A percentile compares a stretch with the other conserved stretches of the same genome.
phyloP scores from a whole-genome alignment of 2,329 filamentous ascomycete species.

The Catunica adiposa region DNA sequence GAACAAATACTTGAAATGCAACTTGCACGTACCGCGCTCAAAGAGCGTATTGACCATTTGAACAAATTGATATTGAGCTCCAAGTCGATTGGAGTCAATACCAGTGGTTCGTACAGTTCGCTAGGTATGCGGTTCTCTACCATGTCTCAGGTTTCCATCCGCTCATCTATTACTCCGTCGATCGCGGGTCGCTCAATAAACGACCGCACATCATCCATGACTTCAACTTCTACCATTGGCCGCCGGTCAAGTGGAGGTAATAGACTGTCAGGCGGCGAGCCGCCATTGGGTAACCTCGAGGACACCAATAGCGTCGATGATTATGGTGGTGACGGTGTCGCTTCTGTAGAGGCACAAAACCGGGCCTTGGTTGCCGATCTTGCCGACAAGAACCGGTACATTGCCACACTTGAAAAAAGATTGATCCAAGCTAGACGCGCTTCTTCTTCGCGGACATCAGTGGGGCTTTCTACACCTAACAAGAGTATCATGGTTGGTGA shows the following conservation, averaged over 20 bases:
- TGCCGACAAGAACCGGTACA: constrained; percentile 93
- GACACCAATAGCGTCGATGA: constrained; percentile 62
- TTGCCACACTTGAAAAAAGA: constrained; percentile 80
- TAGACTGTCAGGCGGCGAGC: constrained; percentile 27
- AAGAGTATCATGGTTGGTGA: constrained; percentile 57
- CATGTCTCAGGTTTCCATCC: constrained; percentile 43
- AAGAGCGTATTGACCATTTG: constrained; percentile 92
- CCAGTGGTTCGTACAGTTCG: constrained; percentile 52
- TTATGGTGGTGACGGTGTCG: constrained; percentile 72
- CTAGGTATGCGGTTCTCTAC: constrained; percentile 45
- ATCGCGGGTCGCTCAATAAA: constrained; percentile 32
- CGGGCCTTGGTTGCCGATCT: constrained; percentile 87
- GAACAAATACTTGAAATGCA: constrained; percentile 99
- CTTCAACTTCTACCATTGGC: constrained; percentile 45
- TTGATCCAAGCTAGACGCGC: constrained; percentile 78
- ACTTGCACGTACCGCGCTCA: constrained; percentile 81
- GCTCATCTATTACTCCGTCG: constrained; percentile 56
- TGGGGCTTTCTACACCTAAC: constrained; percentile 46
- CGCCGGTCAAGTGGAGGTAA: constrained; percentile 30
- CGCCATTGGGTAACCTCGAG: constrained; percentile 22
- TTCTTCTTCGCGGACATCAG: constrained; percentile 74
- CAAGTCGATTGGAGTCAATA: constrained; percentile 87
- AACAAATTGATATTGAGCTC: constrained; percentile 91
- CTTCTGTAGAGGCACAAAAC: constrained; percentile 70
- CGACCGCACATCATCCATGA: constrained; percentile 50